Evolutionary conservation across 225 moss, liverwort and hornwort species (phyloP).

Genomic region (Marchantia paleacea): DNA sequence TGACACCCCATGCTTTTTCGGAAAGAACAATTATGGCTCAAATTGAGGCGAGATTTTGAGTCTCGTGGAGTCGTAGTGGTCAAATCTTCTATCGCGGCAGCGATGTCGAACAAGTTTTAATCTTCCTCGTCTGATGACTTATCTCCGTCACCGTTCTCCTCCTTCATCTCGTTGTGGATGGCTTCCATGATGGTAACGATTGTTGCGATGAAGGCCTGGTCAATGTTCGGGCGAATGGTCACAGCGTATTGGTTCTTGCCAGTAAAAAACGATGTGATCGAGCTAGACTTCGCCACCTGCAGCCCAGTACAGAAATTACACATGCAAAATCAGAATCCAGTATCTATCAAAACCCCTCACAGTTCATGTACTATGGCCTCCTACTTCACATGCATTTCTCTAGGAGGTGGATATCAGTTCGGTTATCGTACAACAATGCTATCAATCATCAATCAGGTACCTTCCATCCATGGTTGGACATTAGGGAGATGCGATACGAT

Average conservation of each 20-base stretch:
- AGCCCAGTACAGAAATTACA: background rate
- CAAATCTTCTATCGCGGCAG: background rate
- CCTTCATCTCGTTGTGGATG: constrained; percentile 31
- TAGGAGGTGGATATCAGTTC: too few species aligned
- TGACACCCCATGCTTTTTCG: background rate
- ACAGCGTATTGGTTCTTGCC: constrained; percentile 43
- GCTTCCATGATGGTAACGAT: constrained; percentile 33
- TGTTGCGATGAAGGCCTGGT: constrained; percentile 33
- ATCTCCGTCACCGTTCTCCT: constrained; percentile 18
- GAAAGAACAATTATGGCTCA: background rate
- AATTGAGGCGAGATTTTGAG: background rate
- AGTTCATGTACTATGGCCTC: too few species aligned
- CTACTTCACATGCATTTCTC: too few species aligned
- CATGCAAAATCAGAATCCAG: too few species aligned
- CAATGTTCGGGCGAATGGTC: constrained; percentile 22
- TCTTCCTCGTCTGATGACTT: constrained; percentile 31
- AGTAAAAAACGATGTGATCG: constrained; percentile 21
- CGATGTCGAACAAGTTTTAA: background rate
- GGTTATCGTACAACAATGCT: too few species aligned
- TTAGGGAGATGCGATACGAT: too few species aligned
- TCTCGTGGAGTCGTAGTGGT: background rate
- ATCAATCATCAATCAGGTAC: too few species aligned
- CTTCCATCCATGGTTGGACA: too few species aligned
- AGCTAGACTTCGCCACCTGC: constrained; percentile 13
- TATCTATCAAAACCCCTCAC: too few species aligned